Evolutionary conservation across 2,329 filamentous ascomycete species (phyloP).

Genomic region (Pestalotiopsis sp.): DNA sequence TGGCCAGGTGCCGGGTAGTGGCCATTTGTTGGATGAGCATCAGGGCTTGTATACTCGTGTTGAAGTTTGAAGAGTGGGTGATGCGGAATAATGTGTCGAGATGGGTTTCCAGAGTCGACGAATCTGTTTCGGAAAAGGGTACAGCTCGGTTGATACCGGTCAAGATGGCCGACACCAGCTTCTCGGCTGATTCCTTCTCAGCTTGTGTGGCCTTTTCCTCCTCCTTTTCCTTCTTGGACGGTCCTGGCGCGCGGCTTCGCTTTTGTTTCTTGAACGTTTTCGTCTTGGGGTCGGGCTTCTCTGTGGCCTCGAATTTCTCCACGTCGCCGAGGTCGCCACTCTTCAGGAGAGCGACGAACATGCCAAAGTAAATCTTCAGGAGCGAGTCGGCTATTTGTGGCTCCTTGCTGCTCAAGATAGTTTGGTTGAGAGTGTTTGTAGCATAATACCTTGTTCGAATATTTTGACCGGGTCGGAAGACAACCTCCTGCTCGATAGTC

Average conservation of each 20-base stretch:
- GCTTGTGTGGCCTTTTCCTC: conserved; percentile 30
- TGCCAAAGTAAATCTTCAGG: conserved; percentile 87
- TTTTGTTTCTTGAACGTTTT: conserved; percentile 55
- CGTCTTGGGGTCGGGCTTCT: conserved; percentile 35
- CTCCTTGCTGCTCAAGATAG: conserved; percentile 84
- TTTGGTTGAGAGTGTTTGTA: conserved; percentile 96
- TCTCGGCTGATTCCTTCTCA: conserved; percentile 79
- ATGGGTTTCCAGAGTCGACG: conserved; percentile 79
- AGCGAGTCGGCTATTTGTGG: conserved; percentile 78
- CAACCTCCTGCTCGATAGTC: conserved; percentile 82
- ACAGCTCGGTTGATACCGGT: conserved; percentile 96
- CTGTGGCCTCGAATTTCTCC: conserved; percentile 38
- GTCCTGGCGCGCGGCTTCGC: neutral
- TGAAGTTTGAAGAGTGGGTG: conserved; percentile 98
- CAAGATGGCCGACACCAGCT: conserved; percentile 87
- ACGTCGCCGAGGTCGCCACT: conserved; percentile 45
- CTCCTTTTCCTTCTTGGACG: conserved; percentile 41
- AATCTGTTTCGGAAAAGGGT: conserved; percentile 84
- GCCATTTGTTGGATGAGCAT: conserved; percentile 94
- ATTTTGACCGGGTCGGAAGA: conserved; percentile 86
- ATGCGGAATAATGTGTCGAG: conserved; percentile 94
- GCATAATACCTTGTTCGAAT: conserved; percentile 92
- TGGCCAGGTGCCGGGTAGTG: conserved; percentile 75
- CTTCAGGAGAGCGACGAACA: conserved; percentile 85
- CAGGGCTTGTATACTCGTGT: conserved; percentile 94